These are phyloP conservation scores for Ilyonectria destructans DNA, from an alignment of 2,329 filamentous ascomycete genomes.

Conservation along the genomic window DNA sequence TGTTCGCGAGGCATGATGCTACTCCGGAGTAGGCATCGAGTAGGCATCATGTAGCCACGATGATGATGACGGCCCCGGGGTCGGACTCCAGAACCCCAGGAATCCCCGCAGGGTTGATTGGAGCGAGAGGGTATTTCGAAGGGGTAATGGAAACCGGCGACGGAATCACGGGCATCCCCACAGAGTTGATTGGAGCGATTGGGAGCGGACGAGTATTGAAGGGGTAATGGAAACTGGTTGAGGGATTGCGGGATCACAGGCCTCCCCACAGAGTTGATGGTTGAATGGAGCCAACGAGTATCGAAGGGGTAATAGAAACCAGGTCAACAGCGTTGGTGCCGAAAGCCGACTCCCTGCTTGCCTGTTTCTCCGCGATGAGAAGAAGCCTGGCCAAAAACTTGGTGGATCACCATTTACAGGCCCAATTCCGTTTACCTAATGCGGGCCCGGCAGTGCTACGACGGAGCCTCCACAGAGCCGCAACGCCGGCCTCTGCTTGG, in stretches of 20 bases:
- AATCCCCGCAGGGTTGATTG: background rate
- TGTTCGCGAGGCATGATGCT: background rate
- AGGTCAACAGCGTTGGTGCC: background rate
- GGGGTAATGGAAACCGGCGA: too few relatives aligned
- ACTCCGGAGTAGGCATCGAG: too few relatives aligned
- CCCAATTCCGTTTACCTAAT: conserved; percentile 29
- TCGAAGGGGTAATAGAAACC: background rate
- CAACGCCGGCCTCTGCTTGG: conserved; percentile 32
- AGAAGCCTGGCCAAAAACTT: too few relatives aligned
- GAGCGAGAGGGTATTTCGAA: too few relatives aligned
- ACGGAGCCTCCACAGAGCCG: conserved; percentile 24
- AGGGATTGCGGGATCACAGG: too few relatives aligned
- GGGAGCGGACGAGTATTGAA: too few relatives aligned
- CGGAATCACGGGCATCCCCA: too few relatives aligned
- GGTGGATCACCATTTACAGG: conserved; percentile 20
- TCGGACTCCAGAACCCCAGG: conserved; percentile 10
- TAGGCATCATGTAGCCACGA: background rate
- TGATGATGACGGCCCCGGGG: background rate
- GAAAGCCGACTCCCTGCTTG: conserved; percentile 4
- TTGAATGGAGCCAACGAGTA: background rate
- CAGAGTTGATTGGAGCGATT: too few relatives aligned
- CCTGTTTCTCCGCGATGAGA: too few relatives aligned
- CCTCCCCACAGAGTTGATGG: too few relatives aligned
- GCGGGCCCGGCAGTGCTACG: conserved; percentile 29
- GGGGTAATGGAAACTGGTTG: background rate